Evolutionary conservation across 352 stramenopile genomes (phyloP), one percentile per base, ranked within the genome.

Genomic region (Phytophthora agathidicida): DNA sequence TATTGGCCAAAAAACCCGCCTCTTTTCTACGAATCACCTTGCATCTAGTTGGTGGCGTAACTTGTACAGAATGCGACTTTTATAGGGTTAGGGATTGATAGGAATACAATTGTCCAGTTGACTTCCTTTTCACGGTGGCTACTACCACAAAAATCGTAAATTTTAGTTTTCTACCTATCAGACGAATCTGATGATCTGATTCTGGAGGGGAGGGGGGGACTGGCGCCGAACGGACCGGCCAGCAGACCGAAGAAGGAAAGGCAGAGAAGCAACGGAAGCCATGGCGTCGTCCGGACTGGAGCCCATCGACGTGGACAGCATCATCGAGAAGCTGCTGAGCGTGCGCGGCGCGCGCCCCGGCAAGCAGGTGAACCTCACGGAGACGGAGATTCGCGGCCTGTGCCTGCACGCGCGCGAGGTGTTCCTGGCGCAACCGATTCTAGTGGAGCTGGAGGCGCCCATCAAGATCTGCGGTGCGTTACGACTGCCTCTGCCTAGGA

Each of bases 361-460:
- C 44, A 88, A 89, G 71, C 77, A 97, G 73, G 97, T 99, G 36
- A 93, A 98, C 62, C 80, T 99, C 16, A 89, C 89, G 6, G 96
- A 99, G 77, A 88, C 80, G 35, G 96, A 99, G 73, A 98, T 99
- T 57, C 96, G 96, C 37, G 97, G 96, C 56, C 87, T 99, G n/a
- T 99, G 97, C 61, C 76, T 98, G 22, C 94, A 98, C 42, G 89
- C 93, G 47, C 87, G 97, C 52, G 97, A 99, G 69, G 89, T 99
- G 41, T 98, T 99, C 66, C 98, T 99, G 56, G 82, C 83, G 28
- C 98, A 99, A 75, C 97, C 97, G 5, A 99, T 99, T 74, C 86
- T 99, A 36, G 68, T 99, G 41, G 97, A 99, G 77, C 82, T 99
- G 17, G 97, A 99, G 77, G 97, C 98, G 28, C 98, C 98, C 6